Evolutionary conservation across 2,329 filamentous ascomycete species (phyloP).

Genomic region (Alternaria ethzedia): DNA sequence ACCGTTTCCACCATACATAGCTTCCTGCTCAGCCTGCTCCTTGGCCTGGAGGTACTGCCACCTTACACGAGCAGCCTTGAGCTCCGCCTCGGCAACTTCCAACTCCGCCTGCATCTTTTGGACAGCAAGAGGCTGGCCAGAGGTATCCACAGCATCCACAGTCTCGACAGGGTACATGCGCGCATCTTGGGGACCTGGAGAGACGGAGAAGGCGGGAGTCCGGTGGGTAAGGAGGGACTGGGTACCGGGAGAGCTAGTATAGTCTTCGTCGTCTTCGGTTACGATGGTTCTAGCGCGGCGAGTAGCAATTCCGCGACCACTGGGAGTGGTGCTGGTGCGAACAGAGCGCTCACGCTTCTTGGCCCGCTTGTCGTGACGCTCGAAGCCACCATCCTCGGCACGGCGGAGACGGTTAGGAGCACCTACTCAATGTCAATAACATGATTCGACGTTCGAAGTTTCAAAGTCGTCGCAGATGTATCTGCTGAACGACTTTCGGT

Average conservation of each 20-base stretch:
- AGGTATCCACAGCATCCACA: slow-evolving; percentile 9
- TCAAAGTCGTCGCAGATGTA: background rate
- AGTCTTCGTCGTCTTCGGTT: slow-evolving; percentile 22
- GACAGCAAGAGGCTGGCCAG: slow-evolving; percentile 27
- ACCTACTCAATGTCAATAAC: slow-evolving; percentile 16
- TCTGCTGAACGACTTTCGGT: background rate
- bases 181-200: slow-evolving; percentile 8
- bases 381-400: slow-evolving; percentile 29
- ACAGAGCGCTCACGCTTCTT: slow-evolving; percentile 10
- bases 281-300: slow-evolving; percentile 6
- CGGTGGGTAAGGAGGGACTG: slow-evolving; percentile 1
- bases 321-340: slow-evolving; percentile 14
- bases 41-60: slow-evolving; percentile 29
- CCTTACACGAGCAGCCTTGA: slow-evolving; percentile 32
- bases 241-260: background rate
- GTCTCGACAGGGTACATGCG: slow-evolving; percentile 5
- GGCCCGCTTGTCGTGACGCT: slow-evolving; percentile 31
- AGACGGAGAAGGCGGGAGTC: slow-evolving; percentile 16
- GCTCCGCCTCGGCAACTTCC: slow-evolving; percentile 42
- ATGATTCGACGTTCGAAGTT: background rate
- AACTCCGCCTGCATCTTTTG: slow-evolving; percentile 38
- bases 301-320: background rate
- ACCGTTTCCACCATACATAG: background rate
- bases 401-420: slow-evolving; percentile 35
- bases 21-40: slow-evolving; percentile 18